phyloP scores from a whole-genome alignment of 139 green algal species.

The Chlorella sp. region DNA sequence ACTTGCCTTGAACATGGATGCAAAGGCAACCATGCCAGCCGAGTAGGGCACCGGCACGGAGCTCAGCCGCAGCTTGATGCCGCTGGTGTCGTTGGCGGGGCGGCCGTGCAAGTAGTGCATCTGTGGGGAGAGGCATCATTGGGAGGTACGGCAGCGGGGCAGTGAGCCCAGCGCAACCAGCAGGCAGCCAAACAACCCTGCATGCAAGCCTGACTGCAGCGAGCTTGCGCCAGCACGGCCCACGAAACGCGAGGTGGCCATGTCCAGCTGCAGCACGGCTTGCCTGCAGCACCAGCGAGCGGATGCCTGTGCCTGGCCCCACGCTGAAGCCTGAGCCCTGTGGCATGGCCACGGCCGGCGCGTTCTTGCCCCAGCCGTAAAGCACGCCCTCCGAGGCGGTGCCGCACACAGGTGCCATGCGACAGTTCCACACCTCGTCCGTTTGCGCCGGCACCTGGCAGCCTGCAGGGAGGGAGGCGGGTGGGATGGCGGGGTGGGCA shows the following conservation, averaged over 20 bases:
- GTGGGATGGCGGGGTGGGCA: too few species aligned
- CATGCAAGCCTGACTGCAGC: too few species aligned
- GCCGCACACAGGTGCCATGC: constrained; percentile 48
- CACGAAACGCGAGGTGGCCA: too few species aligned
- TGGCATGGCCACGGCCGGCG: constrained; percentile 71
- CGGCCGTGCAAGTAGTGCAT: constrained; percentile 76
- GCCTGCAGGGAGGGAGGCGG: constrained; percentile 44
- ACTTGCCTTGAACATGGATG: constrained; percentile 59
- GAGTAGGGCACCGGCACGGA: constrained; percentile 54
- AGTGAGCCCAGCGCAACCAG: neutral
- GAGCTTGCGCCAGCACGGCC: too few species aligned
- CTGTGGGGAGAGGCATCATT: constrained; percentile 31
- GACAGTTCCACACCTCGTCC: constrained; percentile 69
- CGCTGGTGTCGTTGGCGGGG: constrained; percentile 68
- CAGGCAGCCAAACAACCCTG: neutral
- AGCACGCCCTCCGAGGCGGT: constrained; percentile 52
- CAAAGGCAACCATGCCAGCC: constrained; percentile 79
- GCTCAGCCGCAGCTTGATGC: constrained; percentile 71
- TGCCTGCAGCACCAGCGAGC: constrained; percentile 80
- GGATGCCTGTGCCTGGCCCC: constrained; percentile 58
- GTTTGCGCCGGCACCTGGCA: constrained; percentile 50
- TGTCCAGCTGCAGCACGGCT: neutral
- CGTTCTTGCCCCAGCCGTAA: constrained; percentile 91
- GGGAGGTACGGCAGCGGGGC: neutral
- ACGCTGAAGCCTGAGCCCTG: constrained; percentile 78